phyloP scores from a whole-genome alignment of 768 basidiomycete species.

The Boletus patriciae region DNA sequence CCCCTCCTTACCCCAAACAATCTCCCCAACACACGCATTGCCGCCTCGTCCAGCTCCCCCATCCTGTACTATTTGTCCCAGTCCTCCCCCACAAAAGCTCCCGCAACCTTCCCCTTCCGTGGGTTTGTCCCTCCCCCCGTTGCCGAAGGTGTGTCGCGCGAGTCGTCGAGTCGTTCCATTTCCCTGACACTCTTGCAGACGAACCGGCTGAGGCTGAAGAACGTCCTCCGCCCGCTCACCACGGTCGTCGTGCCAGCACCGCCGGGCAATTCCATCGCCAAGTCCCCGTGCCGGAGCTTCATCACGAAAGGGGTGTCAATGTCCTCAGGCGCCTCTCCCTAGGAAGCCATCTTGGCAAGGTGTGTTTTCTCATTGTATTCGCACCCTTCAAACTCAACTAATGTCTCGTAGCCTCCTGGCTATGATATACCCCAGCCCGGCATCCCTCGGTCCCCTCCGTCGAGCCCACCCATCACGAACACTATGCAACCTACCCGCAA shows the following conservation, averaged over 20 bases:
- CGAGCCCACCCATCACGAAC: conserved; percentile 33
- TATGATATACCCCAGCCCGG: conserved; percentile 24
- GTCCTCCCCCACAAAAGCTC: conserved; percentile 56
- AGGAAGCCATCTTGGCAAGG: conserved; percentile 57
- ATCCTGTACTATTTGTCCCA: conserved; percentile 68
- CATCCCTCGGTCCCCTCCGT: conserved; percentile 50
- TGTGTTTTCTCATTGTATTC: conserved; percentile 33
- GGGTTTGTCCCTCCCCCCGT: conserved; percentile 50
- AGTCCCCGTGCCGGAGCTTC: conserved; percentile 44
- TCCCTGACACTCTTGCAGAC: conserved; percentile 23
- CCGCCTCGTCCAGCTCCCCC: conserved; percentile 63
- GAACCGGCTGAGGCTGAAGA: conserved; percentile 45
- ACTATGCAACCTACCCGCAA: conserved; percentile 29
- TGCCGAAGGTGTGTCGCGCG: conserved; percentile 54
- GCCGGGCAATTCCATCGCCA: conserved; percentile 53
- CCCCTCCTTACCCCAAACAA: conserved; percentile 53
- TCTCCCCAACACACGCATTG: conserved; percentile 41
- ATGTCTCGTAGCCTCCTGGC: conserved; percentile 7
- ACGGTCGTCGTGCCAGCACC: conserved; percentile 64
- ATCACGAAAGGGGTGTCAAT: conserved; percentile 66
- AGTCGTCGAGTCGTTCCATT: background rate
- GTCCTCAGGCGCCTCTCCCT: conserved; percentile 76
- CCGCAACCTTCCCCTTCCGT: conserved; percentile 62
- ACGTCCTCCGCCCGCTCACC: conserved; percentile 45
- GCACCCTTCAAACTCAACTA: background rate